Percentiles rank a stretch among this genome's conserved stretches.
Conservation (phyloP, 495 filamentous ascomycete genomes). For the Aspergillus kassunensis region DNA sequence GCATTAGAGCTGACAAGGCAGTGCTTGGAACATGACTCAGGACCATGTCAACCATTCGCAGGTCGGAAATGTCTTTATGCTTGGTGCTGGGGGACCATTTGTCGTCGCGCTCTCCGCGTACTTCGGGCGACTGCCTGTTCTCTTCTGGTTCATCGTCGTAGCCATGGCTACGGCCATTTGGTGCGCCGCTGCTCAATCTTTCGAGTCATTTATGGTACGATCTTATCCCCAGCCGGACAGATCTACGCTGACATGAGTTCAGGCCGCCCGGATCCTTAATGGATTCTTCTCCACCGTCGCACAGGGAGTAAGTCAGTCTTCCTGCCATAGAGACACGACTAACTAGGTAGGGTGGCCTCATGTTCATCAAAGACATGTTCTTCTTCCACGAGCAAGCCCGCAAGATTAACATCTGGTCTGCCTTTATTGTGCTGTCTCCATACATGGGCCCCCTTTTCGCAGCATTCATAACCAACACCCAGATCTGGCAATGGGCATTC, state of each 20-base stretch:
- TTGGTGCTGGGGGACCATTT: constrained; percentile 53
- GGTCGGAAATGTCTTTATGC: constrained; percentile 56
- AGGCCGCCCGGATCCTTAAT: constrained; percentile 55
- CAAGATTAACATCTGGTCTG: constrained; percentile 62
- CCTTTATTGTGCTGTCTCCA: constrained; percentile 50
- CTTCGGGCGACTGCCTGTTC: constrained; percentile 55
- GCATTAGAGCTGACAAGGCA: constrained; percentile 4
- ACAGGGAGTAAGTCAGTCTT: constrained; percentile 32
- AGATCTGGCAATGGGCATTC: constrained; percentile 51
- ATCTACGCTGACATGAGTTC: not conserved
- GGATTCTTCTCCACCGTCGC: constrained; percentile 60
- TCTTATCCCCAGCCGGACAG: not conserved
- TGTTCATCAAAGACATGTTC: constrained; percentile 64
- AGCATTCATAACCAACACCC: constrained; percentile 51
- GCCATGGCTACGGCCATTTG: constrained; percentile 48
- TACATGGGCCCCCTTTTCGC: constrained; percentile 59
- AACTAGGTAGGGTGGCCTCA: constrained; percentile 45
- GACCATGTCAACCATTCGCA: constrained; percentile 52
- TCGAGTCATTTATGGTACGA: constrained; percentile 49
- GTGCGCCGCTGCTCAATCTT: constrained; percentile 50
- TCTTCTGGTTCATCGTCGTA: constrained; percentile 54
- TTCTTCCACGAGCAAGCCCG: constrained; percentile 61
- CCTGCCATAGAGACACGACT: not conserved
- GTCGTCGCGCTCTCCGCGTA: constrained; percentile 52
- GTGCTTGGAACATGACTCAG: constrained; percentile 42